Evolutionary conservation across 2,329 filamentous ascomycete species (phyloP), one percentile per base, ranked within the genome.

Genomic region (Epichloe bromicola): DNA sequence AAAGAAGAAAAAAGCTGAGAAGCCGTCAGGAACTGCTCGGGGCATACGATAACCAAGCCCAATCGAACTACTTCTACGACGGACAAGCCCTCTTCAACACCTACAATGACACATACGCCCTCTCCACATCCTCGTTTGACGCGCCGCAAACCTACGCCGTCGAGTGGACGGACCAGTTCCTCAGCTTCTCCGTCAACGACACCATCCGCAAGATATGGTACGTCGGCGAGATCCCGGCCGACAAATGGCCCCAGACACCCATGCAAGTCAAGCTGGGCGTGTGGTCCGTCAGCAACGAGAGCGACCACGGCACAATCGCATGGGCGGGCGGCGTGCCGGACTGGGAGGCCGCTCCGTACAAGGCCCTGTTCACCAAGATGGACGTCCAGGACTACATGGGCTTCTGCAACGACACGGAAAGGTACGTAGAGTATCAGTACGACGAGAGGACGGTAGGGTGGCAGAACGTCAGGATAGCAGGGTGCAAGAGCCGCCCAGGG

Each of bases 21-120:
- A 5, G 3, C 15, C 12, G 14, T 33, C 41, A 63, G 61, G 61
- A 62, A 49, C 56, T 63, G 50, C 60, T 63, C 43, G 61, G 61
- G 2, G 61, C 60, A 5, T 60, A 52, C 46, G 55, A 60, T 48
- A 69, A 71, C 19, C 72, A 88, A 59, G 86, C 87, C 3, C 86
- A 91, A 65, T 82, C 78, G 57, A 94, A 94, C 70, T 95, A 90
- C 70, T 86, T 85, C 63, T 80, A 80, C 65, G 83, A 86, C 69
- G 83, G 82, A 51, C 53, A 62, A 62, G 78, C 77, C 41, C 70
- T 80, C 54, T 75, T 69, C 30, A 72, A 72, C 45, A 69, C 68
- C 38, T 75, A 72, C 59, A 72, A 76, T 57, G 69, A 72, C 46
- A 75, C 67, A 40, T 70, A 76, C 61, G 58, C 65, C 26, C 67